Base-by-base conservation (phyloP, 106 monocot species). In the Agapanthus africanus region DNA sequence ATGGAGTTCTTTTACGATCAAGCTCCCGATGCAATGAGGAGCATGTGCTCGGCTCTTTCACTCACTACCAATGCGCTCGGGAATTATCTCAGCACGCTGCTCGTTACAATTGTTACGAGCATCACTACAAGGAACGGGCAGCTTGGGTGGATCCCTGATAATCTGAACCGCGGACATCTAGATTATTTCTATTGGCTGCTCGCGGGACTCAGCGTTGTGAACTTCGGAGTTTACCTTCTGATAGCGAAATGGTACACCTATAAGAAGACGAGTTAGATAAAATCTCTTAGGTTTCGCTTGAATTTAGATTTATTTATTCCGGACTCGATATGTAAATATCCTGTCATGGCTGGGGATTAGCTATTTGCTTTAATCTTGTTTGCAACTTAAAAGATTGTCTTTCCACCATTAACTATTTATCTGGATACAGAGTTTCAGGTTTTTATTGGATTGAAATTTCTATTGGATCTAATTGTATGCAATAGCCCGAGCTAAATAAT, bases 1-100 rank as follows among this genome's bases (percentile, higher is more conserved):
- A 50, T 87, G 15, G 83, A 88, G 66, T 88, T 88, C 78, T 88
- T 88, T 78, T 88, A 88, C 27, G 83, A 88, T 68, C 83, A 88
- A 61, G 80, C 87, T 5, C 87, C 87, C 4, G 87, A 88, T 64
- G 87, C 87, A 13, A 84, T 81, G 87, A 80, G 87, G 66, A 88
- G 87, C 73, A 69, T 88, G 78, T 84, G 83, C 64, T 81, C 83
- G 4, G 87, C 87, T 4, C 83, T 88, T 11, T 78, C 83, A 2
- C 78, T 88, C 32, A 83, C 81, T 25, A 66, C 66, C 26, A 37
- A 15, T 22, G 75, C 83, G 2, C 40, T 75, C 10, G 83, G 83
- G 6, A 83, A 40, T 50, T 79, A 79, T 40, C 69, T 83, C 11
- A 83, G 83, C 75, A 75, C 78, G 0, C 25, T 83, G 31, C 71